phyloP scores from a whole-genome alignment of 495 filamentous ascomycete species.

The Oleoguttula mirabilis region DNA sequence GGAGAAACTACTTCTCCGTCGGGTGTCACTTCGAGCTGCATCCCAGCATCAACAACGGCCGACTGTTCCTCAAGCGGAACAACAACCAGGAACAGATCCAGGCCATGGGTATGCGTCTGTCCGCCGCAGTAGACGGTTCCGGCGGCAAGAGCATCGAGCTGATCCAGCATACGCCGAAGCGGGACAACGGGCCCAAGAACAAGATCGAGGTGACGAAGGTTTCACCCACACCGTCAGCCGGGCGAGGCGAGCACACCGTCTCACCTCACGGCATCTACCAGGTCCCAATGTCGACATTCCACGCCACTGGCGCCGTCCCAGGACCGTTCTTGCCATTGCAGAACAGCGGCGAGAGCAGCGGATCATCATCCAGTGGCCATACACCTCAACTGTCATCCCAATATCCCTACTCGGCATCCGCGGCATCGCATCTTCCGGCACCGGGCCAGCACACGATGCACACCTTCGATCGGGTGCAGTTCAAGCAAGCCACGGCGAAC shows the following conservation, averaged over 20 bases:
- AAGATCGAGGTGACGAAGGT: slow-evolving; percentile 63
- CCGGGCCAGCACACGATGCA: slow-evolving; percentile 12
- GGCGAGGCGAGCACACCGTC: slow-evolving; percentile 8
- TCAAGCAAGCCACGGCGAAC: slow-evolving; percentile 92
- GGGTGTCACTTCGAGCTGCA: slow-evolving; percentile 66
- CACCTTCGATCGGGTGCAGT: slow-evolving; percentile 89
- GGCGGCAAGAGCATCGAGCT: slow-evolving; percentile 71
- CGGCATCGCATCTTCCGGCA: not conserved
- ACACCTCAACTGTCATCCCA: not conserved
- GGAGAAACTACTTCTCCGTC: slow-evolving; percentile 88
- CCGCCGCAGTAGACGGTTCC: slow-evolving; percentile 69
- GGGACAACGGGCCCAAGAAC: slow-evolving; percentile 79
- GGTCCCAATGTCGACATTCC: slow-evolving; percentile 17
- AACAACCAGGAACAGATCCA: slow-evolving; percentile 41
- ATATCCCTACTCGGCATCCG: not conserved
- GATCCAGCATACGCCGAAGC: slow-evolving; percentile 88
- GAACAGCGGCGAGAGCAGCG: not conserved
- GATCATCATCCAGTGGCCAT: not conserved
- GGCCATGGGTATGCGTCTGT: slow-evolving; percentile 73
- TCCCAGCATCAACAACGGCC: slow-evolving; percentile 36
- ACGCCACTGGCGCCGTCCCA: slow-evolving; percentile 16
- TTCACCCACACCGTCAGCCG: slow-evolving; percentile 48
- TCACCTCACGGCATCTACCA: slow-evolving; percentile 15
- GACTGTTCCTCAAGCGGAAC: slow-evolving; percentile 34
- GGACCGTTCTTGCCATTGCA: slow-evolving; percentile 22